phyloP scores from a whole-genome alignment of 306 rosid genomes.

The Rosa persica region DNA sequence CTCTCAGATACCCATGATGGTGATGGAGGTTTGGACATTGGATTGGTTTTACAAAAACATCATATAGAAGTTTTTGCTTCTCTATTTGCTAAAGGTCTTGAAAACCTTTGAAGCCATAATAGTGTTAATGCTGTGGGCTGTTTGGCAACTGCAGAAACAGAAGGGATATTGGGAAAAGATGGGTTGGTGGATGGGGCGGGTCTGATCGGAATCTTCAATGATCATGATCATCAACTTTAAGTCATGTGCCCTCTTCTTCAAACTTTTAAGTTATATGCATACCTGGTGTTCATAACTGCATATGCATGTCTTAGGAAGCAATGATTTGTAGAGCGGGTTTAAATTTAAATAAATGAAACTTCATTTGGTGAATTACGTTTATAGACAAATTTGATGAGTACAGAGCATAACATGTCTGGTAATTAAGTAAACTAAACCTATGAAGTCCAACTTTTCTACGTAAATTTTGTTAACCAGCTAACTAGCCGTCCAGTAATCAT shows the following conservation, averaged over 20 bases:
- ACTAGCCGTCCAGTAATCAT: too few species aligned
- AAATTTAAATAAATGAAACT: background rate
- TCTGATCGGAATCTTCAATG: too few species aligned
- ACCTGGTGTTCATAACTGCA: background rate
- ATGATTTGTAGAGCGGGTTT: background rate
- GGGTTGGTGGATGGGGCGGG: too few species aligned
- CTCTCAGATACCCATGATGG: slow-evolving; percentile 21
- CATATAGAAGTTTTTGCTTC: slow-evolving; percentile 22
- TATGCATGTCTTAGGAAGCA: background rate
- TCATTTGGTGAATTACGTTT: background rate
- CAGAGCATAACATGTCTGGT: too few species aligned
- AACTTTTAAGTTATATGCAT: background rate
- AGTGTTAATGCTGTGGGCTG: background rate
- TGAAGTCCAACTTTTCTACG: too few species aligned
- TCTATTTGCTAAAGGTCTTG: slow-evolving; percentile 16
- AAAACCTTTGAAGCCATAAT: background rate
- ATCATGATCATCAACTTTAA: too few species aligned
- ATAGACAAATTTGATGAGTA: too few species aligned
- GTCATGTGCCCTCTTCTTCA: background rate
- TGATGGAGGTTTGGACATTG: slow-evolving; percentile 32
- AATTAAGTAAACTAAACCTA: too few species aligned
- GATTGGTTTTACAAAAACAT: slow-evolving; percentile 13
- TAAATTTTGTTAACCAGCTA: too few species aligned
- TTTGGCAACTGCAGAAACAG: background rate
- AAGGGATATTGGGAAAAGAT: background rate